These are phyloP conservation scores for Pachysolen tannophilus DNA, from an alignment of 805 yeast genomes.

Conservation along the genomic window DNA sequence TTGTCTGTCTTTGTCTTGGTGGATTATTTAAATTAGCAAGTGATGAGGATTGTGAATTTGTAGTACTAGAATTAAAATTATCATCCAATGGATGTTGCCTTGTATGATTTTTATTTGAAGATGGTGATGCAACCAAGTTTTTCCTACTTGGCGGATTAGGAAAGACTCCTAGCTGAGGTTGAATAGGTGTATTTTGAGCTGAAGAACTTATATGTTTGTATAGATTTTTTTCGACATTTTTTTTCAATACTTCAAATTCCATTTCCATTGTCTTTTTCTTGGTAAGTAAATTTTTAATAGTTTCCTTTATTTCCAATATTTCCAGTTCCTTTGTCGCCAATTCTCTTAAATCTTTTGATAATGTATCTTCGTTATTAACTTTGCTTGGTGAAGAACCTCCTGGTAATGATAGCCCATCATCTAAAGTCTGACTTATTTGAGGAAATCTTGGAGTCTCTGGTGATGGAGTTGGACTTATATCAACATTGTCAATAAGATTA, in stretches of 20 bases:
- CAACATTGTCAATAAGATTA: not conserved
- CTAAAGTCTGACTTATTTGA: not conserved
- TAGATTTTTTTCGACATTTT: conserved; percentile 36
- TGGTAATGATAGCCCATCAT: conserved; percentile 4
- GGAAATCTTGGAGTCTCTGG: not conserved
- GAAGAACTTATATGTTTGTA: conserved; percentile 28
- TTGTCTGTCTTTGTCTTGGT: not conserved
- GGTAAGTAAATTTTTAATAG: conserved; percentile 33
- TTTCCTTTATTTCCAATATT: conserved; percentile 54
- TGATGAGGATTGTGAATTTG: not conserved
- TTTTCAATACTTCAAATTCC: conserved; percentile 45
- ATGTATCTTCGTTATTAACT: conserved; percentile 20
- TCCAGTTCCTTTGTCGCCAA: conserved; percentile 66
- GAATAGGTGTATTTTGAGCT: not conserved
- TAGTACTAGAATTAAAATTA: conserved; percentile 1
- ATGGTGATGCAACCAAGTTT: not conserved
- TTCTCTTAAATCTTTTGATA: conserved; percentile 48
- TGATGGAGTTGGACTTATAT: not conserved
- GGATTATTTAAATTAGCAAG: no score
- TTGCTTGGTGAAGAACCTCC: not conserved
- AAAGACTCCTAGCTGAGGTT: not conserved
- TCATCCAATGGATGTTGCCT: conserved; percentile 9
- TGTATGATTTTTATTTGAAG: conserved; percentile 2
- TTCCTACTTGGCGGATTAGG: conserved; percentile 1
- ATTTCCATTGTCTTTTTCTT: conserved; percentile 33